Evolutionary conservation across 192 early-diverging fungal genomes (phyloP), one percentile per base, ranked within the genome.

Genomic region (Mortierella antarctica): DNA sequence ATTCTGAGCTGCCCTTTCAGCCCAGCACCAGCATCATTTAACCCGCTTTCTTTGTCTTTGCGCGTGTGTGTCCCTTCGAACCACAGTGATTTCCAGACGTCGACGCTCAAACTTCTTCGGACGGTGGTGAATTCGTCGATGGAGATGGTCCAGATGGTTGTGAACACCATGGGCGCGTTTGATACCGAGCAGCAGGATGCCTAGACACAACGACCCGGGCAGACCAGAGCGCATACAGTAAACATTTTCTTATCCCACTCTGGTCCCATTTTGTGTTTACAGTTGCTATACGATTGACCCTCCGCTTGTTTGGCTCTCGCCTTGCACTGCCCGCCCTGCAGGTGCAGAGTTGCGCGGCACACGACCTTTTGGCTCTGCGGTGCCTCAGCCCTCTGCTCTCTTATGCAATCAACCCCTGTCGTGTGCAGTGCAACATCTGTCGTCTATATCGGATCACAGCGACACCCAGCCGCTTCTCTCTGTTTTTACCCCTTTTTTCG

Each of bases 111-210:
- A 49, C 23, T 80, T 20, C 42, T 80, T 49, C 62, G 77, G 47
- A 80, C 77, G 5, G 70, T 80, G 9, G 70, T 80, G 41, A 80
- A 80, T 51, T 80, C 77, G 23, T 71, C 77, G 15, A 18, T 80
- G 65, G 77, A 80, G 46, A 80, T 80, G 77, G 65, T 68, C 1
- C 77, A 80, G 49, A 68, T 80, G 70, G 77, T 80, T 13, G 70
- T 80, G 42, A 72, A 57, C 42, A 80, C 77, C 8, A 80, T 80
- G 77, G 77, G 57, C 13, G 48, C 70, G 4, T 80, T 80, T 23
- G 77, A 80, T 21, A 61, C 70, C 17, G 77, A 71, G 55, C 56
- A 62, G 10, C 47, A 67, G 12, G 69, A 62, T n/a, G 23, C 49
- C 13, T 55, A 68, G 55, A 9, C 3, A 47, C 17, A 10, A 11